phyloP scores from a whole-genome alignment of 495 filamentous ascomycete genomes.

The Xeromyces bisporus region DNA sequence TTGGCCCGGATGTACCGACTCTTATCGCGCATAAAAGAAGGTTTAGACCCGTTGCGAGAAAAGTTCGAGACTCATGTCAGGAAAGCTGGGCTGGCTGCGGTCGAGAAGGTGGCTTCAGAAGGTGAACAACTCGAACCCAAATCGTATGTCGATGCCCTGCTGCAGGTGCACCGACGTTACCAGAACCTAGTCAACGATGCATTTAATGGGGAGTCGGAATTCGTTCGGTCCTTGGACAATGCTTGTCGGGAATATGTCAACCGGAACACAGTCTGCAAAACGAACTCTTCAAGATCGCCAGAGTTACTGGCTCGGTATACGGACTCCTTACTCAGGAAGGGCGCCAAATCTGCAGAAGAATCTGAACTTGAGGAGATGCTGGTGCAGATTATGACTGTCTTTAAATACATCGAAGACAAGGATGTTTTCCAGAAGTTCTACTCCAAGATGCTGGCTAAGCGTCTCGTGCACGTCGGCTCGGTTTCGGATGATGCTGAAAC shows the following conservation, averaged over 20 bases:
- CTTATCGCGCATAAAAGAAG: constrained; percentile 77
- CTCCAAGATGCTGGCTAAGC: constrained; percentile 87
- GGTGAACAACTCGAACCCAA: constrained; percentile 89
- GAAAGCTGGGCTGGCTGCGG: constrained; percentile 69
- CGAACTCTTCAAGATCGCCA: constrained; percentile 78
- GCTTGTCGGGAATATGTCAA: constrained; percentile 97
- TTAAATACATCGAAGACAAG: constrained; percentile 99
- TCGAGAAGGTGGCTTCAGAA: constrained; percentile 79
- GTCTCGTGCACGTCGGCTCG: constrained; percentile 83
- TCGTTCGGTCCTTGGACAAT: constrained; percentile 90
- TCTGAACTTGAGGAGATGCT: constrained; percentile 80
- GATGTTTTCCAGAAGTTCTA: constrained; percentile 99
- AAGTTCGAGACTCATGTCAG: constrained; percentile 89
- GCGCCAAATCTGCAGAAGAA: constrained; percentile 77
- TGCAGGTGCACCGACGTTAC: constrained; percentile 89
- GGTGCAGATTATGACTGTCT: constrained; percentile 96
- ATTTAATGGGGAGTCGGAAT: constrained; percentile 91
- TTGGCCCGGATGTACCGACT: constrained; percentile 93
- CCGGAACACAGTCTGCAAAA: constrained; percentile 85
- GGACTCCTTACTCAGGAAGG: constrained; percentile 88
- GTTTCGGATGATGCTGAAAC: constrained; percentile 96
- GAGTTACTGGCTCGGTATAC: constrained; percentile 92
- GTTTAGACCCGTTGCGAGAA: constrained; percentile 71
- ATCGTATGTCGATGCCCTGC: constrained; percentile 84
- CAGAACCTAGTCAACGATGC: constrained; percentile 79